phyloP scores from a whole-genome alignment of 768 basidiomycete genomes.

The Dioszegia aurantiaca region DNA sequence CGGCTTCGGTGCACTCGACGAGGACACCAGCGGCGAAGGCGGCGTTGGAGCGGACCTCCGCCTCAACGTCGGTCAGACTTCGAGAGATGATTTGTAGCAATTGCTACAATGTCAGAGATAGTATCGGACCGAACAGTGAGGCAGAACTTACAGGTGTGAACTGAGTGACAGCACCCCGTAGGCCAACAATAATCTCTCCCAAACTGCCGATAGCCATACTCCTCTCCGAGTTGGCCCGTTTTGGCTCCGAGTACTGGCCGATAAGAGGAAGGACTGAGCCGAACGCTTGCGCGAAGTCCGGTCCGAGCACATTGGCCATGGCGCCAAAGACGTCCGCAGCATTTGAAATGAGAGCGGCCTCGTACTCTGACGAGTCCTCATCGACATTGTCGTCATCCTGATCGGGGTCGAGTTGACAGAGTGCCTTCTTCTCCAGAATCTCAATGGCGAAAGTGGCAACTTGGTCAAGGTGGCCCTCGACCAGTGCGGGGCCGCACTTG shows the following conservation, averaged over 20 bases:
- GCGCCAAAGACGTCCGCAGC: constrained; percentile 91
- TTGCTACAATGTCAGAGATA: constrained; percentile 42
- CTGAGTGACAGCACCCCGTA: constrained; percentile 80
- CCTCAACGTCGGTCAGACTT: constrained; percentile 75
- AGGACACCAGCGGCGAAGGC: constrained; percentile 91
- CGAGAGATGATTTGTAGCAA: constrained; percentile 79
- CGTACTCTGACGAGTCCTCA: constrained; percentile 76
- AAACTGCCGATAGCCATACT: constrained; percentile 90
- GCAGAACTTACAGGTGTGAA: constrained; percentile 60
- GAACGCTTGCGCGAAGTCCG: constrained; percentile 79
- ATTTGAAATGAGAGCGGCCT: constrained; percentile 88
- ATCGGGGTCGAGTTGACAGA: constrained; percentile 95
- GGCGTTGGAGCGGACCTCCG: constrained; percentile 94
- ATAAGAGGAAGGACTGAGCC: constrained; percentile 82
- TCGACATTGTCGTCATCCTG: constrained; percentile 76
- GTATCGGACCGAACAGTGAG: background rate
- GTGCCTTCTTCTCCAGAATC: constrained; percentile 87
- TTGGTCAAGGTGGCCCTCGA: constrained; percentile 69
- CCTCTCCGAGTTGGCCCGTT: constrained; percentile 81
- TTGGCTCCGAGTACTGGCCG: constrained; percentile 84
- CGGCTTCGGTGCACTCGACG: constrained; percentile 76
- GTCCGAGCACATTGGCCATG: constrained; percentile 77
- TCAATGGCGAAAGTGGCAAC: constrained; percentile 78
- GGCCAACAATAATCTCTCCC: constrained; percentile 90
- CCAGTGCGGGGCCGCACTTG: constrained; percentile 81